Evolutionary conservation across 2,329 filamentous ascomycete species (phyloP), one percentile per base, ranked within the genome.

Genomic region (Paradendryphiella salina): DNA sequence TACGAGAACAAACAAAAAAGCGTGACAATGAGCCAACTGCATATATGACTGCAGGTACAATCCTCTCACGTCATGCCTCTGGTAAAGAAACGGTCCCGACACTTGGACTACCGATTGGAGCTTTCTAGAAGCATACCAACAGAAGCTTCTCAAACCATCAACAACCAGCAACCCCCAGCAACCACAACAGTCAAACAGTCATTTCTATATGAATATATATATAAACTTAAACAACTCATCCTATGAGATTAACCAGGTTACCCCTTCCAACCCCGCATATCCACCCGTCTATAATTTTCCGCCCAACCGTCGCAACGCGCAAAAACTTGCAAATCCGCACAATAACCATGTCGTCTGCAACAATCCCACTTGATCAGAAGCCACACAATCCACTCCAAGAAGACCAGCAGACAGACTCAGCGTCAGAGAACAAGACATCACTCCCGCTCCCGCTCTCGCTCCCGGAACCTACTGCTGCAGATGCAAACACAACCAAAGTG

Each of bases 401-500:
- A 17, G 9, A 35, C 3, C 33, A 45, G 5, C 21, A 45, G 13
- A 20, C 42, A 8, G 28, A 45, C 10, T 7, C 33, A 8, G 20
- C 31, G n/a, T 26, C 40, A 34, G 14, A 37, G 10, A 31, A 39
- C 21, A 47, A 47, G 17, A 40, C 38, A 2, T 44, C 50, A 15
- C 54, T 52, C 23, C 45, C 34, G 5, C 50, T 50, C 3, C 47
- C 50, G 15, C 54, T 52, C 23, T 42, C 34, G 5, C 50, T 50
- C 7, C 49, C 49, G 7, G 15, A 11, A 15, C 48, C 18, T 11
- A 17, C 50, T 15, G 35, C 28, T 4, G 28, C 28, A 3, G 37
- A 46, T n/a, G 31, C 54, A 1, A 18, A 33, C 38, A 49, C 55
- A 13, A 56, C 52, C 13, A 44, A 50, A 44, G 49, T 75, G 36